A percentile compares a stretch with the other conserved stretches of the same genome.
These are phyloP conservation scores for Annulohypoxylon bovei DNA, from an alignment of 495 filamentous ascomycete species.

Conservation along the genomic window DNA sequence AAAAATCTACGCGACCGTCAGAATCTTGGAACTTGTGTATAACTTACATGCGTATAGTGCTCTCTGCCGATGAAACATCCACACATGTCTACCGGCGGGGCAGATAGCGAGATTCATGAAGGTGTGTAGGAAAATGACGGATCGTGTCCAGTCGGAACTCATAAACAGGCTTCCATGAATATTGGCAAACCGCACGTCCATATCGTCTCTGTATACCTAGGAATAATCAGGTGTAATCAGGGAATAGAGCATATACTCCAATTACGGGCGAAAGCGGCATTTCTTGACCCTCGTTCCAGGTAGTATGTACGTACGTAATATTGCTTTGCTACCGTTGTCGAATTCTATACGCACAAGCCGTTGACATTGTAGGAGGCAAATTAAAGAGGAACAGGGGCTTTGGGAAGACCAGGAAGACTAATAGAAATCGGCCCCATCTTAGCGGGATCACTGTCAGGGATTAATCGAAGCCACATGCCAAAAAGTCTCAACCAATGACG, in stretches of 20 bases:
- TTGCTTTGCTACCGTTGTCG: neutral
- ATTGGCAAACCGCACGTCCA: constrained; percentile 9
- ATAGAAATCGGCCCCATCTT: constrained; percentile 21
- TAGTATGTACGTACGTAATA: constrained; percentile 7
- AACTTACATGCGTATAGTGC: constrained; percentile 19
- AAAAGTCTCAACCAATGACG: constrained; percentile 29
- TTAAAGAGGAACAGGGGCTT: neutral
- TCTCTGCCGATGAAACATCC: constrained; percentile 5
- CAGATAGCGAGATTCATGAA: constrained; percentile 4
- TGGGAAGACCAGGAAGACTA: neutral
- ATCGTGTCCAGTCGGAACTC: constrained; percentile 8
- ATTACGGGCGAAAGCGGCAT: neutral
- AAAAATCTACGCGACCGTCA: constrained; percentile 29
- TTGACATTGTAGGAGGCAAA: neutral
- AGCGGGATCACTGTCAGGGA: constrained; percentile 32
- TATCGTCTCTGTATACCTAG: neutral
- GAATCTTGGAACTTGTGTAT: constrained; percentile 21
- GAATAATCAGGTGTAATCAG: constrained; percentile 1
- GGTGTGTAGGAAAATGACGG: constrained; percentile 7
- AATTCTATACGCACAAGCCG: neutral
- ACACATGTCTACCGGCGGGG: constrained; percentile 15
- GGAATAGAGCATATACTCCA: neutral
- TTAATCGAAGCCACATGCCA: constrained; percentile 40
- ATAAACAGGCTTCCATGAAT: constrained; percentile 18
- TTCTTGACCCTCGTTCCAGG: neutral